Conservation (phyloP, 208 protist species). For the Acanthamoeba healyi region DNA sequence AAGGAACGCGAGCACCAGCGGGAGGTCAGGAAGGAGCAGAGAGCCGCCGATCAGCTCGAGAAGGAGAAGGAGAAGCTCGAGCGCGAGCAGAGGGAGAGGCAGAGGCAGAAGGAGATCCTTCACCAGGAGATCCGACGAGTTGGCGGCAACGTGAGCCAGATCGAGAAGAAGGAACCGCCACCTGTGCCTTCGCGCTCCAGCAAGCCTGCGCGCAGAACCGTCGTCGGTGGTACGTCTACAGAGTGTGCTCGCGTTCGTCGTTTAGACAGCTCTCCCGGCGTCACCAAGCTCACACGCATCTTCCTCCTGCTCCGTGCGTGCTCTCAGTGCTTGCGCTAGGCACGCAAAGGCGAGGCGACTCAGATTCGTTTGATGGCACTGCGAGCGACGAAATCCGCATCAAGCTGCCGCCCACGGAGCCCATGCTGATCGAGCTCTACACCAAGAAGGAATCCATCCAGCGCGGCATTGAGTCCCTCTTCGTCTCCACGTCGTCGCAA, state of each 20-base stretch:
- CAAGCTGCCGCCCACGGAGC: background rate
- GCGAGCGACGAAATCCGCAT: background rate
- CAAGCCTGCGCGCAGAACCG: background rate
- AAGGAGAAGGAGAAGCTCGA: background rate
- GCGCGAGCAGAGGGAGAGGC: background rate
- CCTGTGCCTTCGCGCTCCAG: background rate
- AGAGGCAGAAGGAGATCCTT: conserved; percentile 9
- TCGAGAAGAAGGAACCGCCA: background rate
- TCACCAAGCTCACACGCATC: no score
- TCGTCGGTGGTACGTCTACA: background rate
- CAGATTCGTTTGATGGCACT: background rate
- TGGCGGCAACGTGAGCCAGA: background rate
- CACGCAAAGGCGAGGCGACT: background rate
- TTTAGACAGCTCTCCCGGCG: no score
- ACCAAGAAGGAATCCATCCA: background rate
- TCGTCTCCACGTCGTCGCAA: background rate
- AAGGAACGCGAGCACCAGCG: no score
- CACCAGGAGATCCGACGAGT: conserved; percentile 30
- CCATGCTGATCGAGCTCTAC: background rate
- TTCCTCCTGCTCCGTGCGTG: no score
- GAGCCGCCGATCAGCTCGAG: background rate
- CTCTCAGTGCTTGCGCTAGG: background rate
- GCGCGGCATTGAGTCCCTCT: conserved; percentile 5
- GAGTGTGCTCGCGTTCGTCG: background rate
- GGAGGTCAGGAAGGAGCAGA: no score